phyloP scores from a whole-genome alignment of 768 basidiomycete genomes.

The Lactarius psammicola region DNA sequence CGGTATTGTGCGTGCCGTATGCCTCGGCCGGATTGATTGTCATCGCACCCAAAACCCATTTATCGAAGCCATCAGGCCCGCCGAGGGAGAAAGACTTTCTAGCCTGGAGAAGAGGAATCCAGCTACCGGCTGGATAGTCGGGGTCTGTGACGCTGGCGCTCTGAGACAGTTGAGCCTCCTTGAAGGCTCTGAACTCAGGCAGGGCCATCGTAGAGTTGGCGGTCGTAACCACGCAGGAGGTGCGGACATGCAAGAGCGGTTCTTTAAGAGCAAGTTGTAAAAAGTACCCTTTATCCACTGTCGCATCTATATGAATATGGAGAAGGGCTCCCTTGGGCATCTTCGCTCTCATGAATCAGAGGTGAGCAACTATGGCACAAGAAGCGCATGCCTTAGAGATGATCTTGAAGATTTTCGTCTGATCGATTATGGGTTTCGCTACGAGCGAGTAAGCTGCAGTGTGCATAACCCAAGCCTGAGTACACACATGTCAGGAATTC shows the following conservation, averaged over 20 bases:
- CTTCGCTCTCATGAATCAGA: conserved; percentile 34
- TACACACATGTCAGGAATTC: conserved; percentile 64
- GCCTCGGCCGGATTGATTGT: conserved; percentile 71
- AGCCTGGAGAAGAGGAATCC: conserved; percentile 57
- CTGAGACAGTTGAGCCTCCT: conserved; percentile 33
- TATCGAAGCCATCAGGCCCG: conserved; percentile 65
- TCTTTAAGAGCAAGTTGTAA: conserved; percentile 55
- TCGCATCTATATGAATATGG: conserved; percentile 75
- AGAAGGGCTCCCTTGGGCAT: conserved; percentile 82
- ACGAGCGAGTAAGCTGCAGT: conserved; percentile 28
- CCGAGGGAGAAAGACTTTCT: conserved; percentile 56
- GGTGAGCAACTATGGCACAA: background rate
- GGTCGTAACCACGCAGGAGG: conserved; percentile 40
- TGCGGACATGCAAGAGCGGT: conserved; percentile 59
- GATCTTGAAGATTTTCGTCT: conserved; percentile 60
- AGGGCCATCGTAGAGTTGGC: conserved; percentile 43
- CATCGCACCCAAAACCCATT: conserved; percentile 58
- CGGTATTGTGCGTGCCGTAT: conserved; percentile 69
- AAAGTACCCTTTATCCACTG: conserved; percentile 54
- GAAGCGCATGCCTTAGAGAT: conserved; percentile 50
- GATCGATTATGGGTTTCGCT: conserved; percentile 58
- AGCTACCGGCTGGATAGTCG: conserved; percentile 45
- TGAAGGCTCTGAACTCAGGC: conserved; percentile 56
- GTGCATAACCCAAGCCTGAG: background rate
- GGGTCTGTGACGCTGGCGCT: conserved; percentile 40